A percentile compares a stretch with the other conserved stretches of the same genome.
These are phyloP conservation scores for Lepiota venenata DNA, from an alignment of 768 basidiomycete genomes.

Conservation along the genomic window DNA sequence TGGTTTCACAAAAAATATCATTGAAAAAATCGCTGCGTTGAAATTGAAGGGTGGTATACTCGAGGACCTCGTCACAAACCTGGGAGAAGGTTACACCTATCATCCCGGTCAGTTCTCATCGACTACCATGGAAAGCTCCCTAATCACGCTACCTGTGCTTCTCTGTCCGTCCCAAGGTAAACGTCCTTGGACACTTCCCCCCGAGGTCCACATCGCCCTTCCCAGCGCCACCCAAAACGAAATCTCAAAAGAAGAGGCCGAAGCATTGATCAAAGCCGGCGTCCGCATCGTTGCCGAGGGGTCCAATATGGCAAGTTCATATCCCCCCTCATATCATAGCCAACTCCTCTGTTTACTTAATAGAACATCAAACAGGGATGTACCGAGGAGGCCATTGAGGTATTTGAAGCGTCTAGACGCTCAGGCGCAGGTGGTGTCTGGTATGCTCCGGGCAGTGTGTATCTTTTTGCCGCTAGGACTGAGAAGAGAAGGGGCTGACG, in stretches of 20 bases:
- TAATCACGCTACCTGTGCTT: not conserved
- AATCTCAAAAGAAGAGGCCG: constrained; percentile 64
- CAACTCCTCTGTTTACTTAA: not conserved
- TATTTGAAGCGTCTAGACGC: constrained; percentile 64
- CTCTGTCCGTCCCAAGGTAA: constrained; percentile 28
- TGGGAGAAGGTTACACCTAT: constrained; percentile 39
- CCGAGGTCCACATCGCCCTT: constrained; percentile 62
- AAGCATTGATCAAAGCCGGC: constrained; percentile 66
- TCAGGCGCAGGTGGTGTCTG: constrained; percentile 47
- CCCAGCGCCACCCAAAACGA: constrained; percentile 74
- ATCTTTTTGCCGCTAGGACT: not conserved
- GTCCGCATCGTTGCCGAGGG: constrained; percentile 72
- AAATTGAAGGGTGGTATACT: constrained; percentile 53
- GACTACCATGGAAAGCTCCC: not conserved
- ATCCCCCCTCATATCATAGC: no score
- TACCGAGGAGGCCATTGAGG: constrained; percentile 67
- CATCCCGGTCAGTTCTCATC: constrained; percentile 32
- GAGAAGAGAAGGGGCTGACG: not conserved
- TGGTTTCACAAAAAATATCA: constrained; percentile 56
- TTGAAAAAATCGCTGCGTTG: constrained; percentile 47
- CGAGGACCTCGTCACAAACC: constrained; percentile 29
- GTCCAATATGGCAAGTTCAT: constrained; percentile 54
- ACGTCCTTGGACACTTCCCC: constrained; percentile 67
- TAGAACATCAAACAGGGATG: constrained; percentile 39
- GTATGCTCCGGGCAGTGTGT: constrained; percentile 73